These are phyloP conservation scores for Syzygium oleosum DNA, from an alignment of 345 rosid genomes.

Conservation along the genomic window DNA sequence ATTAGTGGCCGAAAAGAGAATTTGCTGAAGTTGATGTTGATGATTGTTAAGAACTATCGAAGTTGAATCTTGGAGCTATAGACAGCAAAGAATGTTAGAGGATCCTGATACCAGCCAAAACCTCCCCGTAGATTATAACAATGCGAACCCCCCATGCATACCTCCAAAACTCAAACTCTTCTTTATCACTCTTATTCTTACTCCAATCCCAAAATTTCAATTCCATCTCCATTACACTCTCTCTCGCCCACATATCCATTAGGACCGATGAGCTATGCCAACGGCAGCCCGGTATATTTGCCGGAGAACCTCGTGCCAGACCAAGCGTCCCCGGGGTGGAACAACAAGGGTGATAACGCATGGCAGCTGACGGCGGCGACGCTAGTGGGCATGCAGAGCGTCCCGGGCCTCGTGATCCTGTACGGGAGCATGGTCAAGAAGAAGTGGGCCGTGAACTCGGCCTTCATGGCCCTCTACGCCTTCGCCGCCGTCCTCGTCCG, in stretches of 20 bases:
- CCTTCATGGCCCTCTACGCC: conserved; percentile 62
- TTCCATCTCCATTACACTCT: background rate
- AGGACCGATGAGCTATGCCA: background rate
- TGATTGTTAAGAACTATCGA: background rate
- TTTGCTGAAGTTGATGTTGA: background rate
- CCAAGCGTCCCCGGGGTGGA: conserved; percentile 29
- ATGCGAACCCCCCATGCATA: background rate
- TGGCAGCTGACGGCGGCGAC: conserved; percentile 59
- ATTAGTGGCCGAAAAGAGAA: background rate
- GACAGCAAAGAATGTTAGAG: conserved; percentile 21
- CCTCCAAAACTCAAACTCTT: background rate
- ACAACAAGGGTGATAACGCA: conserved; percentile 38
- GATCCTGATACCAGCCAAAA: conserved; percentile 4
- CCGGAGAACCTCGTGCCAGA: conserved; percentile 12
- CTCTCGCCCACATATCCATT: background rate
- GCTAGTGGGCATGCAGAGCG: conserved; percentile 47
- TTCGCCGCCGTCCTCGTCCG: conserved; percentile 42
- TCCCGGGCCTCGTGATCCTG: conserved; percentile 53
- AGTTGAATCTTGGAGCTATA: background rate
- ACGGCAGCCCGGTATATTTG: background rate
- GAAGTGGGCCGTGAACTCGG: conserved; percentile 61
- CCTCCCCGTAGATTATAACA: conserved; percentile 14
- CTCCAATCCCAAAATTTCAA: background rate
- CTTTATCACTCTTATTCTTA: background rate
- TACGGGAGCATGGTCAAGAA: conserved; percentile 66